Percentiles rank a stretch among this genome's conserved stretches.
These are phyloP conservation scores for Mycena capillaripes DNA, from an alignment of 768 basidiomycete species.

Conservation along the genomic window DNA sequence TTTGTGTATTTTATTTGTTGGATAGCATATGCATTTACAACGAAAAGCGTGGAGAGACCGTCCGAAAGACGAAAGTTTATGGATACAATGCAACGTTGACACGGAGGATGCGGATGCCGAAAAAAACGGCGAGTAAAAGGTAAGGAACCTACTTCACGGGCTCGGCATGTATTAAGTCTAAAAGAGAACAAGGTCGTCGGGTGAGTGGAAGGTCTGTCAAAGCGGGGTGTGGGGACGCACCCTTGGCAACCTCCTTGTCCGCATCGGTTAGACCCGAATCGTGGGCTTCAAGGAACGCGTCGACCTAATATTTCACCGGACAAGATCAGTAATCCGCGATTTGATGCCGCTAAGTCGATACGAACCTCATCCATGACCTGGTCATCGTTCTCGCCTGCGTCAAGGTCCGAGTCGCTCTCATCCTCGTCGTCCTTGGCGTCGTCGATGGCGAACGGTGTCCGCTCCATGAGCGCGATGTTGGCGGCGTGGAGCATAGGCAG, in stretches of 20 bases:
- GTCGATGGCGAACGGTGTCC: slow-evolving; percentile 97
- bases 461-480: slow-evolving; percentile 88
- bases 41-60: slow-evolving; percentile 22
- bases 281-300: slow-evolving; percentile 95
- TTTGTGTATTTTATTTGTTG: slow-evolving; percentile 29
- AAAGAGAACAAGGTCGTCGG: slow-evolving; percentile 20
- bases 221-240: slow-evolving; percentile 52
- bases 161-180: slow-evolving; percentile 73
- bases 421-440: slow-evolving; percentile 90
- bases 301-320: slow-evolving; percentile 65
- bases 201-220: slow-evolving; percentile 23
- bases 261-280: slow-evolving; percentile 88
- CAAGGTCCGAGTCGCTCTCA: slow-evolving; percentile 72
- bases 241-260: slow-evolving; percentile 83
- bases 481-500: slow-evolving; percentile 81
- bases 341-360: slow-evolving; percentile 23
- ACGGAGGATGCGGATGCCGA: not conserved
- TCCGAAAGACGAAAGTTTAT: slow-evolving; percentile 15
- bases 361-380: slow-evolving; percentile 91
- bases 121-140: not conserved
- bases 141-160: slow-evolving; percentile 61
- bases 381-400: slow-evolving; percentile 73
- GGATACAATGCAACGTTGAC: slow-evolving; percentile 30
- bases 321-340: slow-evolving; percentile 9
- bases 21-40: slow-evolving; percentile 37